Conservation (phyloP, 306 rosid genomes). For the Cucurbita moschata region DNA sequence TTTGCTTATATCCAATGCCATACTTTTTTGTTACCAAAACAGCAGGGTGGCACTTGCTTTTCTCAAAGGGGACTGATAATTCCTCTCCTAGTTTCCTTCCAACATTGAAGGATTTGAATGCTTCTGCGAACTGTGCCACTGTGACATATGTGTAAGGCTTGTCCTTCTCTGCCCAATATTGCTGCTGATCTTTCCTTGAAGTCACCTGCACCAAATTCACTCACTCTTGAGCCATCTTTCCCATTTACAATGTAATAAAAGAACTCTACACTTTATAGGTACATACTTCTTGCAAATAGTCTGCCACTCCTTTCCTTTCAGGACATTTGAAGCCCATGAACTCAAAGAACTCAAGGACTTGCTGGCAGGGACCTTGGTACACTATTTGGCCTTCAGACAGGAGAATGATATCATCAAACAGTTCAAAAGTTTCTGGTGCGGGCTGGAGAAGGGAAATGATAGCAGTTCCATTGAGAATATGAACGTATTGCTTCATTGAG, state of each 20-base stretch:
- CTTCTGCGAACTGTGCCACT: constrained; percentile 19
- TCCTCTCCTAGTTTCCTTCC: constrained; percentile 21
- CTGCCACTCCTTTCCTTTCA: constrained; percentile 31
- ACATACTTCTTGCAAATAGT: constrained; percentile 38
- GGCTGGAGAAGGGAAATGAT: constrained; percentile 40
- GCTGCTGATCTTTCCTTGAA: constrained; percentile 36
- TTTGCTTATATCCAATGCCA: constrained; percentile 18
- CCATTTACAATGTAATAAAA: neutral
- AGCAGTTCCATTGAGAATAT: constrained; percentile 23
- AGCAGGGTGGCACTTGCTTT: constrained; percentile 26
- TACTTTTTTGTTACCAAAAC: constrained; percentile 18
- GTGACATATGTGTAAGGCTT: constrained; percentile 21
- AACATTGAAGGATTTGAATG: constrained; percentile 19
- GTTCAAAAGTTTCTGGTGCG: constrained; percentile 34
- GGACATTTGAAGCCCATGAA: constrained; percentile 33
- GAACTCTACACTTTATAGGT: neutral
- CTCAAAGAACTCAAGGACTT: constrained; percentile 25
- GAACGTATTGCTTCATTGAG: constrained; percentile 22
- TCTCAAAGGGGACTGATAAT: constrained; percentile 25
- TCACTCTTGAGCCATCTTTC: neutral
- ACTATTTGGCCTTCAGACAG: constrained; percentile 29
- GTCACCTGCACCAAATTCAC: constrained; percentile 25
- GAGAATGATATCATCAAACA: constrained; percentile 34
- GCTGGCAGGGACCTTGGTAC: constrained; percentile 31
- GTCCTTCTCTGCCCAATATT: constrained; percentile 23